Evolutionary conservation across 257 asterid species (phyloP).

Genomic region (Nicotiana otophora): DNA sequence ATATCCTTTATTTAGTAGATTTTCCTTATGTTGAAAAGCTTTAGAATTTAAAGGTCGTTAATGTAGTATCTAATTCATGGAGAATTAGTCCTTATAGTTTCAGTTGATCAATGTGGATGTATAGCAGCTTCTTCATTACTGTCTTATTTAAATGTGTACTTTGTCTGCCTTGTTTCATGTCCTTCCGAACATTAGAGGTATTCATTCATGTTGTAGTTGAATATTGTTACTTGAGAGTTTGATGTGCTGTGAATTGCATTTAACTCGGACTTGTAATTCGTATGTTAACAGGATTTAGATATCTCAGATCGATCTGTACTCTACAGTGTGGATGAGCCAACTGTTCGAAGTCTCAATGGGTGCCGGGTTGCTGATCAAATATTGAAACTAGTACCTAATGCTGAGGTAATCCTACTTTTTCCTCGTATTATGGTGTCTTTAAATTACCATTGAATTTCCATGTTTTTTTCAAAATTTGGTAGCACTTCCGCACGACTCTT

Average conservation of each 20-base stretch:
- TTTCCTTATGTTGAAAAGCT: not conserved
- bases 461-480: constrained; percentile 1
- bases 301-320: constrained; percentile 66
- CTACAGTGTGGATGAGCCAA: constrained; percentile 77
- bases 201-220: not conserved
- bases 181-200: not conserved
- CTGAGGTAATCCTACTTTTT: constrained; percentile 41
- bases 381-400: constrained; percentile 82
- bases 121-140: not conserved
- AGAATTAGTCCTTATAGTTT: not conserved
- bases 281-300: constrained; percentile 69
- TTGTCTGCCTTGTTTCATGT: not conserved
- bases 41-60: too few species aligned
- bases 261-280: not conserved
- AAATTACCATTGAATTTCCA: not conserved
- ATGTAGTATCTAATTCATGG: not conserved
- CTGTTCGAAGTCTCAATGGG: constrained; percentile 93
- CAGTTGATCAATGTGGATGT: not conserved
- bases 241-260: not conserved
- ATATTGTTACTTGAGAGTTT: not conserved
- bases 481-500: constrained; percentile 38
- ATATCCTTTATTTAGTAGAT: not conserved
- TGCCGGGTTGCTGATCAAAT: constrained; percentile 96
- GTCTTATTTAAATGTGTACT: not conserved
- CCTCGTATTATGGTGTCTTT: not conserved